A percentile compares a stretch with the other conserved stretches of the same genome.
phyloP scores from a whole-genome alignment of 1,284 basidiomycete species.

The Melampsora americana region DNA sequence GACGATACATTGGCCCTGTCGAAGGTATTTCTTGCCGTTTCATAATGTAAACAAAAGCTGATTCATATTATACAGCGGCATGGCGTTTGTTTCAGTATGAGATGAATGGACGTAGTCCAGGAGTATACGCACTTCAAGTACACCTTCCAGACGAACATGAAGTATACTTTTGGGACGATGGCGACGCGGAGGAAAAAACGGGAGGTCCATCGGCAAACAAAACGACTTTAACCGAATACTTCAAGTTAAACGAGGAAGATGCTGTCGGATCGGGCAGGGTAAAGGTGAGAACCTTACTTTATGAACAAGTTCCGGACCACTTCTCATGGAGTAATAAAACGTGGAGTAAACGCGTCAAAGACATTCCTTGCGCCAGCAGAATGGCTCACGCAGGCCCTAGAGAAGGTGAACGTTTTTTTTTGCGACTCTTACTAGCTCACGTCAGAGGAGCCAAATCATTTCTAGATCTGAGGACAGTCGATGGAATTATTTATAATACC shows the following conservation, averaged over 20 bases:
- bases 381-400: constrained; percentile 56
- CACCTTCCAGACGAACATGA: constrained; percentile 3
- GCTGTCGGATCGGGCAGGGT: too few species aligned
- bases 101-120: background rate
- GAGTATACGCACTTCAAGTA: background rate
- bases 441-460: constrained; percentile 54
- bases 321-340: constrained; percentile 9
- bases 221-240: constrained; percentile 8
- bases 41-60: too few species aligned
- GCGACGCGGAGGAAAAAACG: background rate
- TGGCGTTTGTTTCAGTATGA: constrained; percentile 13
- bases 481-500: constrained; percentile 49
- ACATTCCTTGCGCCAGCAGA: constrained; percentile 17
- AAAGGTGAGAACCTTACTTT: background rate
- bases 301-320: background rate
- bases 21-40: constrained; percentile 2
- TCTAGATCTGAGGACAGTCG: constrained; percentile 52
- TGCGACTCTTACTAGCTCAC: constrained; percentile 55
- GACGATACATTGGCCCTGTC: constrained; percentile 54
- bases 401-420: constrained; percentile 56
- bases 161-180: background rate
- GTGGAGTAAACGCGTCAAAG: too few species aligned
- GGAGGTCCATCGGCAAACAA: background rate
- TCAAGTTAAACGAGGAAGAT: background rate
- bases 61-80: constrained; percentile 7